Percentiles rank a stretch among this genome's conserved stretches.
phyloP scores from a whole-genome alignment of 208 protist species.

The Acanthamoeba quina region DNA sequence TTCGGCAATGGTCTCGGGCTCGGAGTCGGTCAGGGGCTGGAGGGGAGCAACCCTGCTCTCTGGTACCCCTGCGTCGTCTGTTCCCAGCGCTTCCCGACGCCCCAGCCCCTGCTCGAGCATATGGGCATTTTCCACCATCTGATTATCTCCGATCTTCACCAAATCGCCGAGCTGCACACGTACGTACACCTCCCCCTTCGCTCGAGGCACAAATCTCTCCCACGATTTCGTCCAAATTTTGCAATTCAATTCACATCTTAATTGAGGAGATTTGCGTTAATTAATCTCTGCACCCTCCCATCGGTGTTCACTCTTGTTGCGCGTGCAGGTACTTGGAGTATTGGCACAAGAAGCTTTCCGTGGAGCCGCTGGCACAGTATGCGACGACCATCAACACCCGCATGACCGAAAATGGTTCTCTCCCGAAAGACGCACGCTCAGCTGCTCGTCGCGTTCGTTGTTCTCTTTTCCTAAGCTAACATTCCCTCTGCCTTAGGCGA shows the following conservation, averaged over 20 bases:
- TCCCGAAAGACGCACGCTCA: too few relatives aligned
- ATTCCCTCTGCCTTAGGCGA: not conserved
- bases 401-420: slow-evolving; percentile 1
- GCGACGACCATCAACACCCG: slow-evolving; percentile 60
- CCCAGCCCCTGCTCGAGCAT: slow-evolving; percentile 24
- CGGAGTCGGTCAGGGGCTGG: not conserved
- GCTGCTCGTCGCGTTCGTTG: not conserved
- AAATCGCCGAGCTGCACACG: slow-evolving; percentile 29
- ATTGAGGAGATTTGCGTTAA: too few relatives aligned
- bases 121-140: slow-evolving; percentile 61
- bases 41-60: not conserved
- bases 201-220: not conserved
- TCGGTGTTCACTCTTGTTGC: not conserved
- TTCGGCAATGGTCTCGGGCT: not conserved
- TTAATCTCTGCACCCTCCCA: not conserved
- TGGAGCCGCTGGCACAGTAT: slow-evolving; percentile 1
- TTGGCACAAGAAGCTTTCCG: slow-evolving; percentile 58
- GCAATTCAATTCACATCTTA: not conserved
- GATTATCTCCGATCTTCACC: slow-evolving; percentile 51
- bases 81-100: not conserved
- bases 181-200: not conserved
- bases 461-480: not conserved
- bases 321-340: slow-evolving; percentile 43
- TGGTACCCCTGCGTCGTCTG: slow-evolving; percentile 40
- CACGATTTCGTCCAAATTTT: not conserved